phyloP scores from a whole-genome alignment of 2,329 filamentous ascomycete genomes.

The Hymenotorrendiella dingleyae region DNA sequence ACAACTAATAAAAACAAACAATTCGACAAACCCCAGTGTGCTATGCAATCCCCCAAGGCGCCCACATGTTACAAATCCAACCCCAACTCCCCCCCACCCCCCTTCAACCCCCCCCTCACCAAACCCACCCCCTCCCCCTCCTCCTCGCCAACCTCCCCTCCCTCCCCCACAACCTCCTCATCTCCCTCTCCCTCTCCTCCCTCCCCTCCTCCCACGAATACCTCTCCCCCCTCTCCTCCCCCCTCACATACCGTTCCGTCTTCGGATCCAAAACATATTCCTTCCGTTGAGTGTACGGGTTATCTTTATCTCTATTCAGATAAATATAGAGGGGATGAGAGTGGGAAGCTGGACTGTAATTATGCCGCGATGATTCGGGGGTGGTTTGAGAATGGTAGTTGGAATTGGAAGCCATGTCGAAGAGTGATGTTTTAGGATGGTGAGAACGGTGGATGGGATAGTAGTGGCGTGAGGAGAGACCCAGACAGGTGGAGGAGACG shows the following conservation, averaged over 20 bases:
- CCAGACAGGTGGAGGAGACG: slow-evolving; percentile 5
- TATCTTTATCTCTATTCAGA: background rate
- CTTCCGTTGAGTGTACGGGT: background rate
- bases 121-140: slow-evolving; percentile 3
- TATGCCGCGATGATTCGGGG: background rate
- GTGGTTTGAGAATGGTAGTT: background rate
- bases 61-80: too few relatives aligned
- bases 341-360: background rate
- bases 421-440: slow-evolving; percentile 2
- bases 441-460: slow-evolving; percentile 5
- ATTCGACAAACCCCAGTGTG: too few relatives aligned
- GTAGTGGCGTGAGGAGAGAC: slow-evolving; percentile 5
- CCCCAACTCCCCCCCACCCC: too few relatives aligned
- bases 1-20: too few relatives aligned
- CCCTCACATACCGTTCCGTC: slow-evolving; percentile 5
- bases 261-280: slow-evolving; percentile 3
- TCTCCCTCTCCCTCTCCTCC: slow-evolving; percentile 4
- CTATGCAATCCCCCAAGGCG: too few relatives aligned
- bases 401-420: background rate
- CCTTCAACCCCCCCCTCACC: too few relatives aligned
- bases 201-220: slow-evolving; percentile 4
- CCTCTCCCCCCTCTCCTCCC: background rate
- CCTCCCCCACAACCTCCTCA: slow-evolving; percentile 5
- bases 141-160: slow-evolving; percentile 5
- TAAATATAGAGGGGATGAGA: slow-evolving; percentile 4